phyloP scores from a whole-genome alignment of 1,284 basidiomycete species.

The Cutaneotrichosporon curvatum region DNA sequence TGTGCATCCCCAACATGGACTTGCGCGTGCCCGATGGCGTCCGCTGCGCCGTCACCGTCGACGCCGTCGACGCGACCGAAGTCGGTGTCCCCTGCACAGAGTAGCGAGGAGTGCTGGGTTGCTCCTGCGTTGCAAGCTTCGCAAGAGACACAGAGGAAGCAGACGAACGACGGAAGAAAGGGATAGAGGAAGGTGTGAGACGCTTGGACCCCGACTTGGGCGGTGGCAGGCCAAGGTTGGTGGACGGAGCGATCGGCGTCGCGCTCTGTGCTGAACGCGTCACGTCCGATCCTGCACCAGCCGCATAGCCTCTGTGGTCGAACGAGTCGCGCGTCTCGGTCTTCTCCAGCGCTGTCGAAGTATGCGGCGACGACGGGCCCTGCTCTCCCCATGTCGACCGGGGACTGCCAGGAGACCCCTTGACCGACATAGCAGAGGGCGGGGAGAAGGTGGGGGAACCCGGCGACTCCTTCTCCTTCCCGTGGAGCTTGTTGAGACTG shows the following conservation, averaged over 20 bases:
- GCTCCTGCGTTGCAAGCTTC: constrained; percentile 16
- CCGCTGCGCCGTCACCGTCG: constrained; percentile 12
- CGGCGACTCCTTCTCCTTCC: constrained; percentile 23
- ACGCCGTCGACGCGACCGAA: constrained; percentile 1
- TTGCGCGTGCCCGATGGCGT: constrained; percentile 32
- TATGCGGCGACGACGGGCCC: too few relatives aligned
- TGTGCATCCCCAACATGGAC: constrained; percentile 53
- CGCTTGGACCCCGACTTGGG: constrained; percentile 47
- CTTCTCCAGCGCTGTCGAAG: constrained; percentile 6
- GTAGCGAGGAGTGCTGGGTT: constrained; percentile 5
- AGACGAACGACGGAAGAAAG: constrained; percentile 88
- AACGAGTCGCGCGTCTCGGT: background rate
- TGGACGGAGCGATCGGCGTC: constrained; percentile 18
- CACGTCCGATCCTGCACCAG: constrained; percentile 7
- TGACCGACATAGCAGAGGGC: background rate
- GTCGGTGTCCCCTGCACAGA: constrained; percentile 11
- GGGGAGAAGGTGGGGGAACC: background rate
- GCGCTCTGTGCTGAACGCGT: constrained; percentile 18
- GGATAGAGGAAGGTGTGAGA: constrained; percentile 87
- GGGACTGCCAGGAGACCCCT: too few relatives aligned
- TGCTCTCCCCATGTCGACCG: background rate
- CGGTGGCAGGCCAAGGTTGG: constrained; percentile 9
- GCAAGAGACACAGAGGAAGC: constrained; percentile 57
- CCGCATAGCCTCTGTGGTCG: background rate
- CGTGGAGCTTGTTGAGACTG: constrained; percentile 59